Evolutionary conservation across 768 basidiomycete genomes (phyloP).

Genomic region (Crucibulum laeve): DNA sequence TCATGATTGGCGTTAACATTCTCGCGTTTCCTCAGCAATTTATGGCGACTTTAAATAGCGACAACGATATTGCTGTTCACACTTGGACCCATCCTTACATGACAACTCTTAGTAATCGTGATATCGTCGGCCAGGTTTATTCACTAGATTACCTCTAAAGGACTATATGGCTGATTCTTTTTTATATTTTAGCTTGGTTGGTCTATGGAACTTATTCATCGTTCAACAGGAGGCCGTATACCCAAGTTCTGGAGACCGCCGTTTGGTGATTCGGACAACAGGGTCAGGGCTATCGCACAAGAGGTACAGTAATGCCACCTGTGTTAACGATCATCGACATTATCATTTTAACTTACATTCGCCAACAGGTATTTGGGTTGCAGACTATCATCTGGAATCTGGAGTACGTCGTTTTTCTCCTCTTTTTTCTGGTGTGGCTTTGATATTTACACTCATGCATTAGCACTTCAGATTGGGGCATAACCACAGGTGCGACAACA

Average conservation of each 20-base stretch:
- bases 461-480: constrained; percentile 76
- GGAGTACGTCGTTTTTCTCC: constrained; percentile 48
- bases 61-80: constrained; percentile 48
- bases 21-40: constrained; percentile 53
- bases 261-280: constrained; percentile 78
- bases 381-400: constrained; percentile 88
- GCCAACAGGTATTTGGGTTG: constrained; percentile 60
- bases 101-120: constrained; percentile 68
- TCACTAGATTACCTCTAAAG: not conserved
- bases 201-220: constrained; percentile 74
- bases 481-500: constrained; percentile 42
- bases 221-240: constrained; percentile 73
- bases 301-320: constrained; percentile 41
- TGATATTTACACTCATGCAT: constrained; percentile 1
- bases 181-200: constrained; percentile 57
- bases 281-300: constrained; percentile 81
- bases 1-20: constrained; percentile 85
- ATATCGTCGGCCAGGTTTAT: constrained; percentile 60
- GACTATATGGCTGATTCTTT: not conserved
- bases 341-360: not conserved
- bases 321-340: not conserved
- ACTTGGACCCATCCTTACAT: constrained; percentile 79
- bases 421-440: constrained; percentile 2
- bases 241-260: constrained; percentile 84
- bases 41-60: constrained; percentile 41